Conservation (phyloP, 164 flowering plant genomes). For the Sedum album region DNA sequence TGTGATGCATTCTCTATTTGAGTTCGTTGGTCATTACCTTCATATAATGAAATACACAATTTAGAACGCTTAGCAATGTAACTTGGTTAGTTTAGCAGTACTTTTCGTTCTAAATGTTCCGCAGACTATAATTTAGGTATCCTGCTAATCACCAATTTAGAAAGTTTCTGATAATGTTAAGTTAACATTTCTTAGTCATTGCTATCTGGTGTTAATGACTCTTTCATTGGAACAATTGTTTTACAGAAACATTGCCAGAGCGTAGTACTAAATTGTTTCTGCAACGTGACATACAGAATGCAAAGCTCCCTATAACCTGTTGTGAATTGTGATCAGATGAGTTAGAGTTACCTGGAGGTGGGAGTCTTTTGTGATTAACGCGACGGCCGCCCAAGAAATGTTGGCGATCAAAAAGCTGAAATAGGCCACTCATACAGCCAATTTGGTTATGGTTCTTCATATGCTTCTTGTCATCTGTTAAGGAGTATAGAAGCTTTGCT, state of each 20-base stretch:
- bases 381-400: conserved; percentile 36
- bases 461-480: conserved; percentile 36
- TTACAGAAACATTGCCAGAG: neutral
- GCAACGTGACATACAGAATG: neutral
- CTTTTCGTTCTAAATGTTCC: neutral
- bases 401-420: conserved; percentile 62
- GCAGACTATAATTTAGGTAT: neutral
- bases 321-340: neutral
- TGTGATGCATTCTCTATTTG: conserved; percentile 13
- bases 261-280: too few relatives aligned
- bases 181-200: neutral
- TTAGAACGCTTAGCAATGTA: neutral
- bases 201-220: neutral
- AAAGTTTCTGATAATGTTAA: neutral
- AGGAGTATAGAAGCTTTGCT: conserved; percentile 22
- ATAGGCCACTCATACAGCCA: conserved; percentile 60
- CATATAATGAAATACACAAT: conserved; percentile 13
- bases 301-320: neutral
- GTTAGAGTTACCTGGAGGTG: conserved; percentile 14
- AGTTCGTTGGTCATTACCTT: conserved; percentile 10
- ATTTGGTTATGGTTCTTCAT: conserved; percentile 34
- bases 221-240: neutral
- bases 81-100: too few relatives aligned
- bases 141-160: neutral
- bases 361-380: conserved; percentile 34